A percentile compares a stretch with the other conserved stretches of the same genome.
Conservation (phyloP, 2,329 filamentous ascomycete genomes). For the Exophiala alcalophila region DNA sequence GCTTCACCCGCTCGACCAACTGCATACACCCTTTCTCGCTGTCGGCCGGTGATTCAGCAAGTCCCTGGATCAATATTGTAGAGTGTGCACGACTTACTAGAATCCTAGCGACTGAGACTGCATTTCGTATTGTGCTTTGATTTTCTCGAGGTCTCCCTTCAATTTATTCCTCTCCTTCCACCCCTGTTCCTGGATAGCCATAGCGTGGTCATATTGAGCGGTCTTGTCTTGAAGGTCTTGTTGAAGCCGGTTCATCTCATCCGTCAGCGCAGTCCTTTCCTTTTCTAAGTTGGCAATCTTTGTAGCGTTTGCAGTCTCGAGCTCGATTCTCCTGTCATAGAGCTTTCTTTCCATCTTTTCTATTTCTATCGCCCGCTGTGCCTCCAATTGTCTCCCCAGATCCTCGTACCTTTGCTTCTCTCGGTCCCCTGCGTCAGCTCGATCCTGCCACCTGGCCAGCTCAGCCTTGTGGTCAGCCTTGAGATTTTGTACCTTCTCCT, state of each 20-base stretch:
- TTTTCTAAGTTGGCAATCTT: constrained; percentile 4
- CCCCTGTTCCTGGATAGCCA: too few species aligned
- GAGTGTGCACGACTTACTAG: constrained; percentile 4
- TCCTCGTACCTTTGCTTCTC: constrained; percentile 6
- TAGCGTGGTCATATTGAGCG: constrained; percentile 4
- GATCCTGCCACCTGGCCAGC: background rate
- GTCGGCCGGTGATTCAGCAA: background rate
- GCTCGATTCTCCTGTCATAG: background rate
- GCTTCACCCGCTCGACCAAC: constrained; percentile 1
- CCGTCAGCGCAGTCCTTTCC: background rate
- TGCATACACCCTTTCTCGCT: constrained; percentile 4
- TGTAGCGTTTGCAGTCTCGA: constrained; percentile 1
- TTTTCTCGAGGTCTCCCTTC: background rate
- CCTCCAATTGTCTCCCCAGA: background rate
- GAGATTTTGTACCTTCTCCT: background rate
- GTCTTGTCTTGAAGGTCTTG: constrained; percentile 1
- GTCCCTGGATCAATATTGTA: too few species aligned
- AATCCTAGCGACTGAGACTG: background rate
- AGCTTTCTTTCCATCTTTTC: background rate
- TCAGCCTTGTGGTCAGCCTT: background rate
- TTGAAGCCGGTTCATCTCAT: background rate
- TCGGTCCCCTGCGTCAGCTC: constrained; percentile 1
- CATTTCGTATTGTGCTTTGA: constrained; percentile 5
- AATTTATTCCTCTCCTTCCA: background rate
- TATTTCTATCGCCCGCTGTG: background rate